phyloP scores from a whole-genome alignment of 805 yeast genomes.

The Sugiyamaella boreocaroliniensis region DNA sequence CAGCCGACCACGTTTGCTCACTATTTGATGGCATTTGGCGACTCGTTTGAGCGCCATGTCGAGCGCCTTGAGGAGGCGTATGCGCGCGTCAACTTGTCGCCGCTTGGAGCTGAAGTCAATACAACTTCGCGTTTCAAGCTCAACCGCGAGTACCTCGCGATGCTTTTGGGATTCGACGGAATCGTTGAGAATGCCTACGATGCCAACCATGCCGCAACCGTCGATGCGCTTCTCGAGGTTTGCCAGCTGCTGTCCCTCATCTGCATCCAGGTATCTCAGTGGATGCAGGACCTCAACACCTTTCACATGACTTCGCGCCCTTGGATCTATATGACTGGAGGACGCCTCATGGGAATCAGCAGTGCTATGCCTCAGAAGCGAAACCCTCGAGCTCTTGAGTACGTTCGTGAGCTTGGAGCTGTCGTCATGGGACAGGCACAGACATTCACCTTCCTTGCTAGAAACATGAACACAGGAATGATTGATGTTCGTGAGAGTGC shows the following conservation, averaged over 20 bases:
- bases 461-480: slow-evolving; percentile 11
- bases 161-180: slow-evolving; percentile 11
- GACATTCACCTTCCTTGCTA: slow-evolving; percentile 1
- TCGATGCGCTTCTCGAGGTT: slow-evolving; percentile 10
- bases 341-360: slow-evolving; percentile 11
- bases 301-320: slow-evolving; percentile 13
- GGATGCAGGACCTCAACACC: slow-evolving; percentile 10
- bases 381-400: slow-evolving; percentile 9
- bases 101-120: slow-evolving; percentile 12
- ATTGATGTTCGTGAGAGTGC: slow-evolving; percentile 8
- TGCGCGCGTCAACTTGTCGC: slow-evolving; percentile 4
- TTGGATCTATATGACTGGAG: slow-evolving; percentile 10
- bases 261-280: slow-evolving; percentile 11
- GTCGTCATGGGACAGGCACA: slow-evolving; percentile 8
- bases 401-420: slow-evolving; percentile 11
- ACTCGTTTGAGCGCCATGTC: slow-evolving; percentile 7
- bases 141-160: slow-evolving; percentile 5
- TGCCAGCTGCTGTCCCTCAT: slow-evolving; percentile 3
- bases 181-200: slow-evolving; percentile 12
- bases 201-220: slow-evolving; percentile 10
- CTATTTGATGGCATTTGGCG: slow-evolving; percentile 9
- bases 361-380: slow-evolving; percentile 14
- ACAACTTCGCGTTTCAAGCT: slow-evolving; percentile 10
- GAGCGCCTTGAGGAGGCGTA: slow-evolving; percentile 10
- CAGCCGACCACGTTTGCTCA: slow-evolving; percentile 13